Base-by-base conservation (phyloP, 805 yeast genomes). In the Candida tibetensis region DNA sequence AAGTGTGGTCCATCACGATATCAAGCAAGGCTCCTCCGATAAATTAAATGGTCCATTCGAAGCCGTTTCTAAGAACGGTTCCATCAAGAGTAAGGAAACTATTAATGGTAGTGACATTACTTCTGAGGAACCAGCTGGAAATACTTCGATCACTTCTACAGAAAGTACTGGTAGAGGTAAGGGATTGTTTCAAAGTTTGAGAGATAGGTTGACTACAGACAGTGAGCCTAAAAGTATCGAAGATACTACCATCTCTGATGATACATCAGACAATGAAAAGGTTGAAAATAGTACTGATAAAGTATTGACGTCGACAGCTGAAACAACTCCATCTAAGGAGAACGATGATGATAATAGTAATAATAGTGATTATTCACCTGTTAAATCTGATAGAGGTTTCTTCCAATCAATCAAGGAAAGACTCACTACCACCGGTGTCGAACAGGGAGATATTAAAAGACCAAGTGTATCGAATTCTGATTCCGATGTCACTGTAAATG, bases 111-210 rank as follows among this genome's bases (percentile, higher is more conserved):
- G 15, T 22, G 30, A 18, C 1, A 34, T 30, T 19, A 42, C 42
- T 12, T 45, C 38, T 15, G 45, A 21, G 9, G 25, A 21, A 7
- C 25, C 9, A 7, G 7, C 41, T 25, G 46, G 32, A 16, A 36
- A 26, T 16, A 40, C 49, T 6, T 29, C 35, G 13, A 31, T 36
- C 30, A 28, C 40, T 7, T 41, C 49, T 5, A 32, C 29, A 18
- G 39, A 37, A 4, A 51, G 47, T 15, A 27, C 44, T 8, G 36
- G 45, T 14, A 45, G 48, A 19, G 53, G 52, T 15, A 61, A 50
- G 36, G 62, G 67, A 15, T 45, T 64, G n/a, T 64, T 64, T 44
- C 67, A 61, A 40, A 55, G 62, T 36, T 51, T 65, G 33, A 55
- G 62, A 18, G 64, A 62, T 31, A 51, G 61, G 34, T 53, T 63